Conservation (phyloP, 352 stramenopile species). For the Blastocystis sp. region DNA sequence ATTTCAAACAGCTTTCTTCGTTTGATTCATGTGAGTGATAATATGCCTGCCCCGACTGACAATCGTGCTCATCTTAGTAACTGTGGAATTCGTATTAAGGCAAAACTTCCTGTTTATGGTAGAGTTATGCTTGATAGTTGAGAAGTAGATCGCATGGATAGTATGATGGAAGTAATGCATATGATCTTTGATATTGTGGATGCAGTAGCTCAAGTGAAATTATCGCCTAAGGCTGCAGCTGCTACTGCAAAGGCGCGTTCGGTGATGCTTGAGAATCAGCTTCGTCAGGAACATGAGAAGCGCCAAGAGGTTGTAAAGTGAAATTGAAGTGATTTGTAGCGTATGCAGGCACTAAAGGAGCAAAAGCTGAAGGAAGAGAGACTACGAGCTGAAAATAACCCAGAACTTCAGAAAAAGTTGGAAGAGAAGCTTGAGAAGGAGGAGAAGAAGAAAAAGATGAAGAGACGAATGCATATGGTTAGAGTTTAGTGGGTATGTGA, state of each 20-base stretch:
- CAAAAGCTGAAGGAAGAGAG: constrained; percentile 54
- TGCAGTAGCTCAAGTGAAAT: background rate
- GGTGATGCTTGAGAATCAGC: background rate
- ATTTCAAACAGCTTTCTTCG: constrained; percentile 27
- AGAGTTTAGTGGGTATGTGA: background rate
- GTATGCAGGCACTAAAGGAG: constrained; percentile 55
- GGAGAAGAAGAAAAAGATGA: constrained; percentile 57
- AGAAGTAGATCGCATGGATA: constrained; percentile 24
- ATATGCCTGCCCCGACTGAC: constrained; percentile 42
- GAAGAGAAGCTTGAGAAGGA: constrained; percentile 62
- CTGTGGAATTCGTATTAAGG: constrained; percentile 30
- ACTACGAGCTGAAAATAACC: background rate
- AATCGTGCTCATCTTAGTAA: constrained; percentile 42
- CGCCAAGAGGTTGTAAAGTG: background rate
- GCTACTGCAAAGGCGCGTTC: background rate
- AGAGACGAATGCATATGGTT: constrained; percentile 31
- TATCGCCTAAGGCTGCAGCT: constrained; percentile 1
- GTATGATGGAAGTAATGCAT: constrained; percentile 13
- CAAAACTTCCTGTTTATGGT: constrained; percentile 41
- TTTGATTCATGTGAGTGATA: constrained; percentile 48
- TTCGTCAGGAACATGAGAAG: constrained; percentile 6
- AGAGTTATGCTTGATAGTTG: background rate
- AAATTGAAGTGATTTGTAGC: background rate
- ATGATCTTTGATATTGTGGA: constrained; percentile 2
- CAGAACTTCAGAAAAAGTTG: constrained; percentile 13